A percentile compares a stretch with the other conserved stretches of the same genome.
Conservation (phyloP, 169 alveolate genomes). For the Plasmodium coatneyi region DNA sequence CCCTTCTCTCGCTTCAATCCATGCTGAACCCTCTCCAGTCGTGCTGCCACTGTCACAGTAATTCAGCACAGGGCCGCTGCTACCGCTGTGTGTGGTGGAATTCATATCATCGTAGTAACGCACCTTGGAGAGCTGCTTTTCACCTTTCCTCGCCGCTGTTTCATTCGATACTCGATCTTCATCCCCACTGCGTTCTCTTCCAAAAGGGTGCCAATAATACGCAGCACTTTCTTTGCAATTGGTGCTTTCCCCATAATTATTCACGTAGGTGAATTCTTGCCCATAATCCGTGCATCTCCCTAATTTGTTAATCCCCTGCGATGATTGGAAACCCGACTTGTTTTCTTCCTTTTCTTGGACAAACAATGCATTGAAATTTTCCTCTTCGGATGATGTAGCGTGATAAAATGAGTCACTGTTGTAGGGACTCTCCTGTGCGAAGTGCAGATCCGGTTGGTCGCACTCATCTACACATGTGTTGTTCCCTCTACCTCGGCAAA, state of each 20-base stretch:
- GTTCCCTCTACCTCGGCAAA: neutral
- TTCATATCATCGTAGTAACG: slow-evolving; percentile 15
- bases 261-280: neutral
- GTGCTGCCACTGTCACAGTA: slow-evolving; percentile 3
- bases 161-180: neutral
- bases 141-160: neutral
- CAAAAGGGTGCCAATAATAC: neutral
- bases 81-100: slow-evolving; percentile 4
- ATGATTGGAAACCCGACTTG: neutral
- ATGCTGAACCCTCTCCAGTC: neutral
- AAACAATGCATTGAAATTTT: neutral
- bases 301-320: neutral
- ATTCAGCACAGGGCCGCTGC: neutral
- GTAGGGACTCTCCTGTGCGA: neutral
- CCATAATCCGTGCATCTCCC: neutral
- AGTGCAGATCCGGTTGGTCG: neutral
- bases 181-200: neutral
- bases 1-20: neutral
- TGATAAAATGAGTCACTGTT: neutral
- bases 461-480: neutral
- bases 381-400: neutral
- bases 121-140: neutral
- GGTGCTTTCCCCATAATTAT: neutral
- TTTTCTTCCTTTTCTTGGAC: neutral
- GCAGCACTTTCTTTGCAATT: neutral